Base-by-base conservation (phyloP, 495 filamentous ascomycete species). In the Aspergillus ellipticus region DNA sequence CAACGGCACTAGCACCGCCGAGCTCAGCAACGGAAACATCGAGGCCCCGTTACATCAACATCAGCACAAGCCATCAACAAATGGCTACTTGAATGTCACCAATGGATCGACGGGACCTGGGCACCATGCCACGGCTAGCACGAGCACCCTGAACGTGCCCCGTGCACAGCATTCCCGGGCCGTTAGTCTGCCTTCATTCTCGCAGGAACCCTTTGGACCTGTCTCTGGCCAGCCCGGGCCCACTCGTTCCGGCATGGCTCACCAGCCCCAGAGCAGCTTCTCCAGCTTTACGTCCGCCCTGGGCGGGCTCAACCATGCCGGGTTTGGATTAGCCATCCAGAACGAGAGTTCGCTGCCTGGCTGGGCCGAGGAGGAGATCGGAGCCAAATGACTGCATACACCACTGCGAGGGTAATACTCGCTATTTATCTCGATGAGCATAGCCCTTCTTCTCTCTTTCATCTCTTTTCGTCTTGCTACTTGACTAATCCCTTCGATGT, bases 101-200 rank as follows among this genome's bases (percentile, higher is more conserved):
- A 85, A 87, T 55, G 83, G 85, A 49, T 83, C 87, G 11, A 76
- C 89, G n/a, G 69, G 66, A 8, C 64, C 62, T 19, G 66, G 70
- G 22, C 74, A 77, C 58, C 74, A 78, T 39, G 55, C 73, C 28
- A 85, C 92, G 4, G 88, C 89, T 20, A 90, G 90, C 19, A 82
- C 82, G 31, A 85, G 82, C 64, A 75, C 64, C 53, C 65, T 82
- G 51, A 82, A 75, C 56, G 75, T 76, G 17, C 77, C 75, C 28
- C 85, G 89, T 35, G 82, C 81, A 24, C 87, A 89, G 60, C 91
- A 96, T 71, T 87, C 84, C 62, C 87, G 91, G 28, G 89, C 91
- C 39, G 89, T 94, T 52, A 93, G 89, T 65, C 73, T 96, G 58
- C 91, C 91, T 0, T 90, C 81, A 5, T 86, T 86, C 66, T 81